These are phyloP conservation scores for Tetracentron sinense DNA, from an alignment of 164 flowering plant species.

Conservation along the genomic window DNA sequence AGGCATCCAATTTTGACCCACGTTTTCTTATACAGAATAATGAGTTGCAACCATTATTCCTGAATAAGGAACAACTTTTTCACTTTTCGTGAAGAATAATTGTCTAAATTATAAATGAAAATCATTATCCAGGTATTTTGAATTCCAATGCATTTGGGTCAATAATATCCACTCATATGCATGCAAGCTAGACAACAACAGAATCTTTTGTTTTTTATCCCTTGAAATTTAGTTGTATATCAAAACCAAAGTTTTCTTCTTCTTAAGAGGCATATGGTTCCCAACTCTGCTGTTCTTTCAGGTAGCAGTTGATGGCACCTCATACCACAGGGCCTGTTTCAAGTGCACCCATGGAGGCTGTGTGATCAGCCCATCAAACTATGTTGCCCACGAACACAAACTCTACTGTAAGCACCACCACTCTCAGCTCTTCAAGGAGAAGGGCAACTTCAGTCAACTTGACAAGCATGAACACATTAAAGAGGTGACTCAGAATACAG, in stretches of 20 bases:
- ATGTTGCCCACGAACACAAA: constrained; percentile 67
- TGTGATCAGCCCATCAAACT: constrained; percentile 78
- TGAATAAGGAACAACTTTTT: no score
- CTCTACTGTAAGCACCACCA: constrained; percentile 86
- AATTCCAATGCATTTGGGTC: no score
- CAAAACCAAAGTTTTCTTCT: neutral
- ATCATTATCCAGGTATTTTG: no score
- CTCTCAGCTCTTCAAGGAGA: constrained; percentile 72
- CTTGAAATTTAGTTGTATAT: neutral
- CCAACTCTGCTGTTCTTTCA: constrained; percentile 21
- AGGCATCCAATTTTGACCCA: no score
- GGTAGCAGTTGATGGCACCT: constrained; percentile 78
- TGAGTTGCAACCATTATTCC: no score
- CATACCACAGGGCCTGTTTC: constrained; percentile 83
- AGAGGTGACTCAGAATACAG: constrained; percentile 38
- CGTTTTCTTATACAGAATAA: no score
- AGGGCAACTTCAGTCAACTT: constrained; percentile 83
- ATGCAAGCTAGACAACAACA: no score
- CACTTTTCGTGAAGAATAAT: no score
- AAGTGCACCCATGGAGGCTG: constrained; percentile 83
- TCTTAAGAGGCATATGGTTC: neutral
- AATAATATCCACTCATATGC: no score
- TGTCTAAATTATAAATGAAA: no score
- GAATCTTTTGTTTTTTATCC: neutral
- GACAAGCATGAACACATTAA: constrained; percentile 42